These are phyloP conservation scores for Dacryopinax primogenitus DNA, from an alignment of 768 basidiomycete species.

Conservation along the genomic window DNA sequence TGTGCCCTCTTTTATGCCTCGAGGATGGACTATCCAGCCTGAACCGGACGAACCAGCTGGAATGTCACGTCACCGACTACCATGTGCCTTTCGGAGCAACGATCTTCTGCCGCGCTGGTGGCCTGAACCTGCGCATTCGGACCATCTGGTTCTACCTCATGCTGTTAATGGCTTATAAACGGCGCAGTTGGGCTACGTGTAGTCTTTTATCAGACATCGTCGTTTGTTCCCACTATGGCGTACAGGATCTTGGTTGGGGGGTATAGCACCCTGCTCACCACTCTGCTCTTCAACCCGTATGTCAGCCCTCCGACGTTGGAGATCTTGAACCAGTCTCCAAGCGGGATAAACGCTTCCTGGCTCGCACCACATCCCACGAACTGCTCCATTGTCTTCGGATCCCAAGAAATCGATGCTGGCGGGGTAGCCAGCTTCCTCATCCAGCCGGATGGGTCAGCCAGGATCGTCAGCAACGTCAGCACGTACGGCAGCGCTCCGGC, in stretches of 20 bases:
- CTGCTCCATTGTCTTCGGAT: slow-evolving; percentile 37
- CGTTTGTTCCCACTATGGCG: not conserved
- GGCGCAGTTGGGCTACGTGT: not conserved
- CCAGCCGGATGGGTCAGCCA: slow-evolving; percentile 9
- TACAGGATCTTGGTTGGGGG: slow-evolving; percentile 54
- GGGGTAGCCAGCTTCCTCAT: slow-evolving; percentile 2
- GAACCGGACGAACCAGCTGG: not conserved
- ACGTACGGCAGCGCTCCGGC: not conserved
- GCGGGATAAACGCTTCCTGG: slow-evolving; percentile 48
- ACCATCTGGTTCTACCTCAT: not conserved
- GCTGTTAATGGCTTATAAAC: not conserved
- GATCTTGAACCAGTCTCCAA: slow-evolving; percentile 37
- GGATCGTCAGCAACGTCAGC: slow-evolving; percentile 7
- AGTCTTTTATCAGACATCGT: not conserved
- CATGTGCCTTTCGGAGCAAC: not conserved
- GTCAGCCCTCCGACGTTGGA: slow-evolving; percentile 28
- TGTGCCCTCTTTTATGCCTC: not conserved
- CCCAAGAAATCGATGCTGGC: slow-evolving; percentile 8
- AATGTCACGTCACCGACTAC: not conserved
- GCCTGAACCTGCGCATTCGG: not conserved
- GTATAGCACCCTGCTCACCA: slow-evolving; percentile 45
- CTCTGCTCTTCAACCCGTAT: slow-evolving; percentile 48
- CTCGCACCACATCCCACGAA: slow-evolving; percentile 45
- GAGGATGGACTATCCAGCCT: not conserved
- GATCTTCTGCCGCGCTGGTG: not conserved